phyloP scores from a whole-genome alignment of 805 yeast species.

The Myxozyma geophila region DNA sequence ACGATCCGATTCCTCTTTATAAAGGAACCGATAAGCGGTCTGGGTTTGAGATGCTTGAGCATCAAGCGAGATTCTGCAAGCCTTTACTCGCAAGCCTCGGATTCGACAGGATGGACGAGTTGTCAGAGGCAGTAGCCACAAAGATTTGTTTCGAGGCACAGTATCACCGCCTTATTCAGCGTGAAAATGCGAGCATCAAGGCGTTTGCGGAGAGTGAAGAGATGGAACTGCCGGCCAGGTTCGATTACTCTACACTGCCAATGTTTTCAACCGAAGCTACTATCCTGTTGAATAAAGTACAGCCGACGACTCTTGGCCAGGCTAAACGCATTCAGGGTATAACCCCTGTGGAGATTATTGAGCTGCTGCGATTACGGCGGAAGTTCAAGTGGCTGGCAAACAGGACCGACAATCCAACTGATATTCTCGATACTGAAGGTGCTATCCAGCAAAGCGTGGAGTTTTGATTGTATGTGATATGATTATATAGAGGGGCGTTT shows the following conservation, averaged over 20 bases:
- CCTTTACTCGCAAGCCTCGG: constrained; percentile 43
- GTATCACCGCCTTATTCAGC: constrained; percentile 76
- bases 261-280: constrained; percentile 44
- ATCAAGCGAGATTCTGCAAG: constrained; percentile 48
- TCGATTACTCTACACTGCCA: constrained; percentile 62
- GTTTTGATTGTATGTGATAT: background rate
- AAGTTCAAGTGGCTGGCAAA: background rate
- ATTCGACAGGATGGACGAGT: constrained; percentile 48
- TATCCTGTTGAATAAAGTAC: constrained; percentile 65
- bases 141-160: constrained; percentile 78
- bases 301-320: constrained; percentile 91
- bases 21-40: constrained; percentile 58
- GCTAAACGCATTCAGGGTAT: constrained; percentile 94
- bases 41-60: constrained; percentile 75
- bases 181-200: constrained; percentile 69
- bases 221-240: constrained; percentile 67
- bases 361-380: constrained; percentile 52
- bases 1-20: constrained; percentile 50
- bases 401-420: background rate
- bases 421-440: background rate
- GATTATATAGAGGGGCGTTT: background rate
- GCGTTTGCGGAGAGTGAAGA: constrained; percentile 86
- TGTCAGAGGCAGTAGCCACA: constrained; percentile 55
- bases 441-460: background rate
- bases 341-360: constrained; percentile 90